Percentiles rank a stretch among this genome's conserved stretches.
These are phyloP conservation scores for Mycena floridula DNA, from an alignment of 768 basidiomycete species.

Conservation along the genomic window DNA sequence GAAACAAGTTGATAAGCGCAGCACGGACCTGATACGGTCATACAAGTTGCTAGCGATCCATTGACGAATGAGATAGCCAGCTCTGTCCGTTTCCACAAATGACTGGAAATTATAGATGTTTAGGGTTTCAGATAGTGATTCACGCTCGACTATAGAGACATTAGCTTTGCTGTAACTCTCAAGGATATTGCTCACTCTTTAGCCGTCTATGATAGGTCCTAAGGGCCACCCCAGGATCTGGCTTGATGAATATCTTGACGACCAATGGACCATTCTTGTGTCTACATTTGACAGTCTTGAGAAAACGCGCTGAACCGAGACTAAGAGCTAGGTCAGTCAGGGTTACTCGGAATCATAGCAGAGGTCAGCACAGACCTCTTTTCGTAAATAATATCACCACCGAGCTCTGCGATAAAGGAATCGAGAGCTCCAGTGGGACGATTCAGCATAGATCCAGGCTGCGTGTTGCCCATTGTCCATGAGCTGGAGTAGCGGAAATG, in stretches of 20 bases:
- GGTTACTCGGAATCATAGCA: neutral
- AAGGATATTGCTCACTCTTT: conserved; percentile 49
- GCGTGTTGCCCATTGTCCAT: conserved; percentile 65
- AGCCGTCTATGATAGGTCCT: conserved; percentile 68
- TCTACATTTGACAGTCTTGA: conserved; percentile 84
- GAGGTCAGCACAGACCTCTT: conserved; percentile 55
- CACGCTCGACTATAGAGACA: conserved; percentile 64
- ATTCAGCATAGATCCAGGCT: conserved; percentile 64
- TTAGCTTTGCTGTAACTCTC: too few species aligned
- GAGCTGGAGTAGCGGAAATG: too few species aligned
- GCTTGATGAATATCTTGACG: conserved; percentile 94
- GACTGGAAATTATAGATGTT: conserved; percentile 88
- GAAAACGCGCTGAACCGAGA: conserved; percentile 64
- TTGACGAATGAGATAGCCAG: conserved; percentile 91
- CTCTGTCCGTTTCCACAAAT: conserved; percentile 92
- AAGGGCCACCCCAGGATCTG: conserved; percentile 79
- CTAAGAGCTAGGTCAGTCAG: conserved; percentile 24
- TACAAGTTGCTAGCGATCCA: conserved; percentile 94
- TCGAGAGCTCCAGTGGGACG: conserved; percentile 79
- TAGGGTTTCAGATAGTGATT: conserved; percentile 74
- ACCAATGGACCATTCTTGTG: conserved; percentile 81
- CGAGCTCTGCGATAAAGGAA: conserved; percentile 86
- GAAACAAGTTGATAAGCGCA: neutral
- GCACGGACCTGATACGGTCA: conserved; percentile 87
- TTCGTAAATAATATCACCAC: conserved; percentile 84